Evolutionary conservation across 768 basidiomycete genomes (phyloP), one percentile per base, ranked within the genome.

Genomic region (Fomitopsis pulvina): DNA sequence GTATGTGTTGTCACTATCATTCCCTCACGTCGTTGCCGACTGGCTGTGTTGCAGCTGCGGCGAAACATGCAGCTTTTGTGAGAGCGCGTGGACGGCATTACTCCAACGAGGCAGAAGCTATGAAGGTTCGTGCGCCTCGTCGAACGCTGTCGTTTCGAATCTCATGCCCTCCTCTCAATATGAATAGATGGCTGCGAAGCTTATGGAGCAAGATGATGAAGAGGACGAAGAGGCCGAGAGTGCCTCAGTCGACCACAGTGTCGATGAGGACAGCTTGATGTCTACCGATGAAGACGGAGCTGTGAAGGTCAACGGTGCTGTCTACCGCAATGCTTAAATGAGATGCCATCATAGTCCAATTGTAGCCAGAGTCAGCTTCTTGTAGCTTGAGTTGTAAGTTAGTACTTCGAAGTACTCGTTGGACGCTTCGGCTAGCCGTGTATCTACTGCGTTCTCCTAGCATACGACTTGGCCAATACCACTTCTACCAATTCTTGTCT

Each of bases 81-180:
- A 78, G 79, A 56, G 89, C 88, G 21, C 77, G 90, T 21, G 87
- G 85, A 47, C 74, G 87, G 48, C 91, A 92, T 60, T 92, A 92
- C 58, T 91, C 89, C 4, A 92, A 92, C 45, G 91, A 93, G 63
- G 91, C 87, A 1, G 87, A 92, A 63, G 91, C 89, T 16, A 92
- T 93, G 91, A 92, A 92, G 81, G 89, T 85, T 66, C 41, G 66
- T 47, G 24, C 38, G 2, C 16, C 16, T 34, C 29, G 18, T 42
- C 27, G 34, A 39, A 24, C 41, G 32, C 32, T n/a, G 54, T 20
- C 26, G 28, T 37, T 37, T 29, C 45, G 16, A 44, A 28, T 41
- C 48, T 47, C 51, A 56, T 37, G 34, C 2, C 30, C 24, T 51
- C 51, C 57, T 41, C 38, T 7, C 45, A 32, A 42, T 39, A 18